A percentile compares a stretch with the other conserved stretches of the same genome.
Evolutionary conservation across 345 rosid genomes (phyloP).

Genomic region (Pistacia atlantica): DNA sequence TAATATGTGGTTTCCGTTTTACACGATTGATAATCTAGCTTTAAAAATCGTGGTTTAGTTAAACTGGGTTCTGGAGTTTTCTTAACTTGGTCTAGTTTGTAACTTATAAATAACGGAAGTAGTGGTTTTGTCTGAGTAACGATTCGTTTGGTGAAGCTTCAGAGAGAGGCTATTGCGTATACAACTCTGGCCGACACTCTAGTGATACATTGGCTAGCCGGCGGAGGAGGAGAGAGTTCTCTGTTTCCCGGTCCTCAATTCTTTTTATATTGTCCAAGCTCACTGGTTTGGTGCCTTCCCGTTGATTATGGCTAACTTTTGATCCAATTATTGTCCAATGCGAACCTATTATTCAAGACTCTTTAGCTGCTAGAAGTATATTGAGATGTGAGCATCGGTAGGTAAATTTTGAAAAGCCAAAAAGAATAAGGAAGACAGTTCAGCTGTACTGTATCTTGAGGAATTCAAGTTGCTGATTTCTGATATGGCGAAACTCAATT

Average conservation of each 20-base stretch:
- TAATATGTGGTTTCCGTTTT: too few relatives aligned
- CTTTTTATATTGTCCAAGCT: slow-evolving; percentile 20
- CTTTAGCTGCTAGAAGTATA: neutral
- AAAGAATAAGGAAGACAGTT: neutral
- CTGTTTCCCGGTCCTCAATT: slow-evolving; percentile 39
- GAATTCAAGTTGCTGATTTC: slow-evolving; percentile 12
- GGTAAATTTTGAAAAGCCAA: slow-evolving; percentile 5
- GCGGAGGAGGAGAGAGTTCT: slow-evolving; percentile 45
- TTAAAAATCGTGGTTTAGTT: neutral
- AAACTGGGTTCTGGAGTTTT: slow-evolving; percentile 17
- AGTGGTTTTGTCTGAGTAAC: slow-evolving; percentile 9
- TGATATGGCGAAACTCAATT: slow-evolving; percentile 51
- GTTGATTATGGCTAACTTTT: slow-evolving; percentile 73
- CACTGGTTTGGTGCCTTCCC: slow-evolving; percentile 63
- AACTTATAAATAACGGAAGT: slow-evolving; percentile 28
- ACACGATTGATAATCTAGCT: too few relatives aligned
- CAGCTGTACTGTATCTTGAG: neutral
- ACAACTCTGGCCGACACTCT: slow-evolving; percentile 79
- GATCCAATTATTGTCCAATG: slow-evolving; percentile 17
- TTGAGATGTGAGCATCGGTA: slow-evolving; percentile 38
- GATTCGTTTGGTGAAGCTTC: slow-evolving; percentile 38
- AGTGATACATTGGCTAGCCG: slow-evolving; percentile 39
- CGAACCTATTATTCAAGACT: slow-evolving; percentile 17
- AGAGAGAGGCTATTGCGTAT: slow-evolving; percentile 50
- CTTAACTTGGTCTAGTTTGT: neutral